Base-by-base conservation (phyloP, 177 flowering plant genomes). In the Tripterygium wilfordii region DNA sequence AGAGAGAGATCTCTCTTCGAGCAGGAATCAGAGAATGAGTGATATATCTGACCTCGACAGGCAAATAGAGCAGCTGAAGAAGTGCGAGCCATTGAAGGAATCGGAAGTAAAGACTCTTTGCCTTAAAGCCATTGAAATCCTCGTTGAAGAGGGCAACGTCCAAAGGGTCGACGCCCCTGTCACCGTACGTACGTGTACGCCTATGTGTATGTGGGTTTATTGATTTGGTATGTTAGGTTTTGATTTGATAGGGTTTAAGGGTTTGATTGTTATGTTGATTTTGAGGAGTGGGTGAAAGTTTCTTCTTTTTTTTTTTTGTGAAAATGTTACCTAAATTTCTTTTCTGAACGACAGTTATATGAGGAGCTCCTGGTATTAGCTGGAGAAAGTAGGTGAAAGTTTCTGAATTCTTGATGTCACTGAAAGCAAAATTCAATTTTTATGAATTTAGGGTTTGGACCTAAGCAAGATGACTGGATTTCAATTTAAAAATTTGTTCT, bases 121-220 rank as follows among this genome's bases (percentile, higher is more conserved):
- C 62, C 83, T 85, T 47, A 92, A 88, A 69, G 98, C 98, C 44
- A 88, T 88, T 78, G 98, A 92, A 61, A 92, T 92, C 66, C 82
- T 92, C 24, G 98, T 88, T 23, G 98, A 92, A 58, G 96, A 92
- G 62, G 80, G 96, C 65, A 91, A 91, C 54, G 95, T 91, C 54
- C 96, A 88, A 52, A 56, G 94, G 28, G 95, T 91, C 31, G 95
- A 91, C 33, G 96, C 96, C 21, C 98, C 96, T 1, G 95, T 91
- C 54, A 91, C 95, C 47, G 98, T 91, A 63, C 57, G 77, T 45
- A 17, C 17, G 5, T 38, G 3, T 32, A 4, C 13, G 3, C 14
- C 36, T 32, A 4, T 32, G 2, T 15, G 2, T 2, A 15, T 16
- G 19, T 36, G 1, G 5, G 15, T 19, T 14, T 19, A 4, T 30